These are phyloP conservation scores for Fusarium gaditjirri DNA, from an alignment of 2,329 filamentous ascomycete species.

Conservation along the genomic window DNA sequence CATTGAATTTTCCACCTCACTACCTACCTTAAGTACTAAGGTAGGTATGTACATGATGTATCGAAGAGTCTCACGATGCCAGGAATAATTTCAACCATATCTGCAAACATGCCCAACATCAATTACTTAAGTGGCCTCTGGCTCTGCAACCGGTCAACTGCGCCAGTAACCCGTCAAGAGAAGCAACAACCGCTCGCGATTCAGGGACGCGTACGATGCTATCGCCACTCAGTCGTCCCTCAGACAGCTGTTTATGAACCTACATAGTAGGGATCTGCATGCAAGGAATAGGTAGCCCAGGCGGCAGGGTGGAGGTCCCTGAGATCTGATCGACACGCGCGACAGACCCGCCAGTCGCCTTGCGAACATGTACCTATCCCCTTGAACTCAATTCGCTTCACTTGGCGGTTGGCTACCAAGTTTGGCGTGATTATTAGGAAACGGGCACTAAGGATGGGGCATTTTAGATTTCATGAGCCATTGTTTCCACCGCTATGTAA, in stretches of 20 bases:
- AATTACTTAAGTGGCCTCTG: neutral
- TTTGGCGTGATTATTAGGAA: slow-evolving; percentile 3
- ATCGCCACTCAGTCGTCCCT: slow-evolving; percentile 38
- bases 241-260: slow-evolving; percentile 18
- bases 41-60: neutral
- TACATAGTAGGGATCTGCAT: slow-evolving; percentile 35
- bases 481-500: neutral
- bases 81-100: neutral
- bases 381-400: slow-evolving; percentile 41
- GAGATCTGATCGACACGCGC: slow-evolving; percentile 47
- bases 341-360: slow-evolving; percentile 35
- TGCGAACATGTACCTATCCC: slow-evolving; percentile 8
- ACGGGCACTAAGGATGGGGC: neutral
- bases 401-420: neutral
- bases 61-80: neutral
- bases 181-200: slow-evolving; percentile 18
- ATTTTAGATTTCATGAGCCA: neutral
- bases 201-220: slow-evolving; percentile 31
- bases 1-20: neutral
- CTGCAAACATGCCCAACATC: neutral
- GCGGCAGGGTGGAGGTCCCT: slow-evolving; percentile 43
- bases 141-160: neutral
- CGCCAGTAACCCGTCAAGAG: slow-evolving; percentile 5
- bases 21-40: too few relatives aligned
- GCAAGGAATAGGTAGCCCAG: slow-evolving; percentile 37